Conservation (phyloP, 2,329 filamentous ascomycete genomes). For the Cladophialophora immunda region DNA sequence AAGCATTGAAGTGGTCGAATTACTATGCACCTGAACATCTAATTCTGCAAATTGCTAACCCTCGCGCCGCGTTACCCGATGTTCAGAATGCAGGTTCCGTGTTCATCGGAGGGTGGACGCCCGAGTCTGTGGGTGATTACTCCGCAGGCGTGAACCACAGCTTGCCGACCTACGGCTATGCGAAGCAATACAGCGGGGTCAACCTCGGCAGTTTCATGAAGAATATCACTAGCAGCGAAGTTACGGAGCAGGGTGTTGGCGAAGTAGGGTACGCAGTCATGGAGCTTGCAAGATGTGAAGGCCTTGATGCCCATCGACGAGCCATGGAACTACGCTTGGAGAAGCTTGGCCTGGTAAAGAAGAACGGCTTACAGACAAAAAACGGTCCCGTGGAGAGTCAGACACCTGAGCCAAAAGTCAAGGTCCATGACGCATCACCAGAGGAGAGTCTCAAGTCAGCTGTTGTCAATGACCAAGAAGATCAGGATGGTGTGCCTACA, state of each 20-base stretch:
- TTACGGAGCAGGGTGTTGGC: constrained; percentile 82
- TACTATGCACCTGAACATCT: constrained; percentile 95
- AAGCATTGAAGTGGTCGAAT: constrained; percentile 86
- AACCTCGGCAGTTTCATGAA: constrained; percentile 96
- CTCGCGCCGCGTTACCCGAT: constrained; percentile 75
- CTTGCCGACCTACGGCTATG: constrained; percentile 95
- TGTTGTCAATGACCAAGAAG: not conserved
- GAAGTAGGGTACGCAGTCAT: constrained; percentile 92
- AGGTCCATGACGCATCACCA: not conserved
- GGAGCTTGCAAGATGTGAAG: constrained; percentile 92
- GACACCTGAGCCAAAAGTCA: not conserved
- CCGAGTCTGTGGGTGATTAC: constrained; percentile 97
- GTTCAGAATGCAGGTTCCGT: constrained; percentile 96
- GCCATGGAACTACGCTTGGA: constrained; percentile 73
- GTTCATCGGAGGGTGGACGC: constrained; percentile 95
- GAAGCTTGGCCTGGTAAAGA: constrained; percentile 38
- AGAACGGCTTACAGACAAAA: not conserved
- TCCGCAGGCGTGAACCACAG: constrained; percentile 98
- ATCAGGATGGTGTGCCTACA: not conserved
- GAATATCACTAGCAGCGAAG: constrained; percentile 93
- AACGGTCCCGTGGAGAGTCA: not conserved
- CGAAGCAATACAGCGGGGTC: constrained; percentile 97
- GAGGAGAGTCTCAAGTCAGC: not conserved
- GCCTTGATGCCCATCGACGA: constrained; percentile 88
- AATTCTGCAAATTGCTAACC: constrained; percentile 85